Conservation (phyloP, 805 yeast species). For the Candida krabiensis region DNA sequence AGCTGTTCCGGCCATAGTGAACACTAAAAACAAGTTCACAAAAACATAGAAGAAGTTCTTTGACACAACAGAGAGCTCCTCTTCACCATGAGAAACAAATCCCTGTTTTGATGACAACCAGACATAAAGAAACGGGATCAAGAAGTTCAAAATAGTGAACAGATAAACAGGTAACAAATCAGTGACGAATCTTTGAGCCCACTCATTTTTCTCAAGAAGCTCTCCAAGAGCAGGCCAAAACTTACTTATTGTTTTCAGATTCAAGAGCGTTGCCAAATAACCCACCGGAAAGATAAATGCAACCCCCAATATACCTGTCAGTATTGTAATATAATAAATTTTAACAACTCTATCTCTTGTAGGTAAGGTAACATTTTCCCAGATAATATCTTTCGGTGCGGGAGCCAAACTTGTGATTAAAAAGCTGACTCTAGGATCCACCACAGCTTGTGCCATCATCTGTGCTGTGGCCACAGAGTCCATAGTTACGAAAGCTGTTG, state of each 20-base stretch:
- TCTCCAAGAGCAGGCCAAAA: constrained; percentile 84
- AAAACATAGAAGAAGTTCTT: constrained; percentile 94
- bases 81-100: constrained; percentile 87
- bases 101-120: constrained; percentile 86
- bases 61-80: constrained; percentile 83
- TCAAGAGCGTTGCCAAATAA: constrained; percentile 78
- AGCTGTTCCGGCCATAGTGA: constrained; percentile 92
- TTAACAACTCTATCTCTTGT: constrained; percentile 68
- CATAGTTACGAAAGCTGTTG: constrained; percentile 93
- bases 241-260: constrained; percentile 71
- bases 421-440: constrained; percentile 85
- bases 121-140: constrained; percentile 83
- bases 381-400: constrained; percentile 91
- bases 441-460: constrained; percentile 91
- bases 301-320: constrained; percentile 68
- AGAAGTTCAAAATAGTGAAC: constrained; percentile 78
- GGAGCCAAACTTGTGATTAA: constrained; percentile 86
- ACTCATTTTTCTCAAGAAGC: constrained; percentile 57
- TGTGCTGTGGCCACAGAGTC: constrained; percentile 94
- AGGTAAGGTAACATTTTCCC: constrained; percentile 87
- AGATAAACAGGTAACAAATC: constrained; percentile 90
- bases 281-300: constrained; percentile 81
- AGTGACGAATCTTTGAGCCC: constrained; percentile 80
- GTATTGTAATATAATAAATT: constrained; percentile 59
- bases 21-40: constrained; percentile 89